A percentile compares a stretch with the other conserved stretches of the same genome.
Evolutionary conservation across 441 rosid genomes (phyloP).

Genomic region (Capsella rubella): DNA sequence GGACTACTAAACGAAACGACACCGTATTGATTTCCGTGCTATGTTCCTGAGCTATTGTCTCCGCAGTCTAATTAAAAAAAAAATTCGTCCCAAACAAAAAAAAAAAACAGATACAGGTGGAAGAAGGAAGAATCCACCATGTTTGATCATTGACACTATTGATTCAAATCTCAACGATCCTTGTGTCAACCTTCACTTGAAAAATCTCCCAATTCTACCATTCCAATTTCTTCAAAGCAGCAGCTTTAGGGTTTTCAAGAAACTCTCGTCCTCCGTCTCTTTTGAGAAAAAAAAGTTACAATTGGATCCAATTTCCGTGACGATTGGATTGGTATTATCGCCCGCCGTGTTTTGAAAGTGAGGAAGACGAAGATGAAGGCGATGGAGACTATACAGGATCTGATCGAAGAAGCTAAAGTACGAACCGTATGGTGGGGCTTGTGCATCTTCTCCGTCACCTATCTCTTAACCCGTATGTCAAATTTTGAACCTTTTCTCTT

Average conservation of each 20-base stretch:
- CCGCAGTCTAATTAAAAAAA: not conserved
- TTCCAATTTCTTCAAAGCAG: slow-evolving; percentile 10
- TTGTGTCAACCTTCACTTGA: not conserved
- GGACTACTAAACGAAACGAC: too few species aligned
- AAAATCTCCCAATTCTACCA: not conserved
- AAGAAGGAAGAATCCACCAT: slow-evolving; percentile 32
- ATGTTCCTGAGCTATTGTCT: too few species aligned
- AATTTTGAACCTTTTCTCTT: slow-evolving; percentile 2
- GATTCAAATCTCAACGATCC: slow-evolving; percentile 34
- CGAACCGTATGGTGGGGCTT: slow-evolving; percentile 89
- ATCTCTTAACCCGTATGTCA: slow-evolving; percentile 85
- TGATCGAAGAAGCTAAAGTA: slow-evolving; percentile 89
- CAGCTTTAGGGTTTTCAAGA: slow-evolving; percentile 31
- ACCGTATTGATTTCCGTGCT: too few species aligned
- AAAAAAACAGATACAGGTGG: slow-evolving; percentile 7
- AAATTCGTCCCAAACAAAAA: not conserved
- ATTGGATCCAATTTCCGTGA: slow-evolving; percentile 27
- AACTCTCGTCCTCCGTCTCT: not conserved
- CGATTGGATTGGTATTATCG: slow-evolving; percentile 10
- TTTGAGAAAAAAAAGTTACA: not conserved
- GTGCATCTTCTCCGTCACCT: slow-evolving; percentile 75
- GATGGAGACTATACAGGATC: slow-evolving; percentile 91
- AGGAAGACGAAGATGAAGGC: slow-evolving; percentile 59
- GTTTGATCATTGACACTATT: slow-evolving; percentile 31
- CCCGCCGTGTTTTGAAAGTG: not conserved